Conservation (phyloP, 2,329 filamentous ascomycete species). For the Pseudocercospora eumusae region DNA sequence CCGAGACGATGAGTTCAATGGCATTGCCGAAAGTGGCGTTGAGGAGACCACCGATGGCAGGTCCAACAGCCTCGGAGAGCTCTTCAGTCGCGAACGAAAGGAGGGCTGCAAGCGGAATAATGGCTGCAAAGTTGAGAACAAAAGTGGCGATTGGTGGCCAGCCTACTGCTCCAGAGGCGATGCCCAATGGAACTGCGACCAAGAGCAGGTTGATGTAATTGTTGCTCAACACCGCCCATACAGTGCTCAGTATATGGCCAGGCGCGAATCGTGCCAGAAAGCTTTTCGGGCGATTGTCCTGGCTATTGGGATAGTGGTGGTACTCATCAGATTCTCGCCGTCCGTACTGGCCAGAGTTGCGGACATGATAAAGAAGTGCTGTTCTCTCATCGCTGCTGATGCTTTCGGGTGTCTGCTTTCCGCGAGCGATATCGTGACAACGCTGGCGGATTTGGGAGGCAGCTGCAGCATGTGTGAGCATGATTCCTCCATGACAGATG, state of each 20-base stretch:
- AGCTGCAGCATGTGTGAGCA: conserved; percentile 4
- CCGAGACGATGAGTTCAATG: conserved; percentile 81
- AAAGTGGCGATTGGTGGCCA: conserved; percentile 71
- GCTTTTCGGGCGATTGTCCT: background rate
- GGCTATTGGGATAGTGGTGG: background rate
- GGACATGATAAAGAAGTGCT: conserved; percentile 16
- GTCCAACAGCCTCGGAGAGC: conserved; percentile 69
- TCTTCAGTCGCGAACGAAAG: conserved; percentile 78
- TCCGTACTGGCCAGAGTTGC: conserved; percentile 12
- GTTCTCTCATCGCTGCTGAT: conserved; percentile 19
- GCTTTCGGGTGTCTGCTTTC: conserved; percentile 9
- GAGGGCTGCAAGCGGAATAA: conserved; percentile 71
- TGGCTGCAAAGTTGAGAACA: conserved; percentile 75
- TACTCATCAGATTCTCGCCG: conserved; percentile 3
- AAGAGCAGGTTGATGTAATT: conserved; percentile 69
- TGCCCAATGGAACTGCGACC: conserved; percentile 71
- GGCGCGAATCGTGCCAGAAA: conserved; percentile 14
- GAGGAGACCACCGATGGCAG: conserved; percentile 71
- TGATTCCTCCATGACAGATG: background rate
- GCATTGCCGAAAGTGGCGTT: conserved; percentile 82
- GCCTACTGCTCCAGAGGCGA: conserved; percentile 62
- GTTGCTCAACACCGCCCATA: conserved; percentile 42
- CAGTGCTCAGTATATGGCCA: conserved; percentile 11
- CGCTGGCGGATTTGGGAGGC: conserved; percentile 22
- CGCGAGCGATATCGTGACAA: conserved; percentile 15